phyloP scores from a whole-genome alignment of 179 eudicot species.

The Spergularia azorica region DNA sequence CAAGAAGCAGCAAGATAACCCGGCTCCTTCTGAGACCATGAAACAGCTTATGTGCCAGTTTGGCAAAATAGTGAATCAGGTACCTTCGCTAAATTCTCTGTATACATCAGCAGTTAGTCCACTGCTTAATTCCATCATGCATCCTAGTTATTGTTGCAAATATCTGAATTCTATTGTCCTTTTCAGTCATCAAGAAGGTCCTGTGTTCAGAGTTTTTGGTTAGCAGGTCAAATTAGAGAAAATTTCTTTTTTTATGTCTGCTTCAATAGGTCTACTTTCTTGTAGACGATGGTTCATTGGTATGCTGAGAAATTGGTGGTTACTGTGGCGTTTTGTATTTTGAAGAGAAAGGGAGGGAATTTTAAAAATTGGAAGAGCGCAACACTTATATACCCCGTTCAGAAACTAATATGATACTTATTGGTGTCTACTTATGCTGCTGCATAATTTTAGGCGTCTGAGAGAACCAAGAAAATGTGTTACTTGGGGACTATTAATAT shows the following conservation, averaged over 20 bases:
- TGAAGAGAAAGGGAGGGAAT: too few species aligned
- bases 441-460: neutral
- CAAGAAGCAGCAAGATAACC: conserved; percentile 51
- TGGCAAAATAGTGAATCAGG: conserved; percentile 62
- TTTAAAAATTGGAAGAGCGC: neutral
- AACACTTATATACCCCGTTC: neutral
- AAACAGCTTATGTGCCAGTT: conserved; percentile 76
- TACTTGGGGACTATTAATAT: neutral
- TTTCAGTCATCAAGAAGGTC: neutral
- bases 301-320: neutral
- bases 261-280: neutral
- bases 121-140: neutral
- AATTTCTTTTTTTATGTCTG: neutral
- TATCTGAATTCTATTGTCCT: neutral
- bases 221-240: neutral
- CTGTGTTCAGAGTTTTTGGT: neutral
- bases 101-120: neutral
- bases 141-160: neutral
- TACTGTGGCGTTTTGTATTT: neutral
- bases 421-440: neutral
- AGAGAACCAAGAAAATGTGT: neutral
- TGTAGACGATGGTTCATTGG: neutral
- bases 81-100: conserved; percentile 14
- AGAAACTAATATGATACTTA: neutral
- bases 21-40: conserved; percentile 72